Evolutionary conservation across 805 yeast genomes (phyloP), one percentile per base, ranked within the genome.

Genomic region (Candida broadrunensis): DNA sequence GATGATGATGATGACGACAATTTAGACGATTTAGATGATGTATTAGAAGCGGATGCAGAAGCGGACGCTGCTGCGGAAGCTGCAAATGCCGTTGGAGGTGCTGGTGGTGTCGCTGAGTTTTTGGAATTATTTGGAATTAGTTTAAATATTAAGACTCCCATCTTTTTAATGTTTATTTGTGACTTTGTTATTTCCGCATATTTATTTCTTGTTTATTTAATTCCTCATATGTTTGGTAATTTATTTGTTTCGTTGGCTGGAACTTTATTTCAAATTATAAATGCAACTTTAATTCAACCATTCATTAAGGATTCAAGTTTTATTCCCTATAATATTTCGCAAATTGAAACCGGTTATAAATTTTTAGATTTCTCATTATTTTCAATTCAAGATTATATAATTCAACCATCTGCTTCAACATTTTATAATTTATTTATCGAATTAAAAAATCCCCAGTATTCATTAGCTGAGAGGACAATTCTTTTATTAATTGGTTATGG

Each of bases 201-300:
- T 42, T 51, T 77, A 29, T 58, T 71, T 23, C 33, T 66, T 12
- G 60, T 75, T 0, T 79, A 77, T 48, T 58, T 73, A 14, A 44
- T 76, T 2, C 83, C 85, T 9, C 71, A 76, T 5, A 49, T 70
- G 33, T 34, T 74, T 3, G 84, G 83, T 8, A 52, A 55, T 36
- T 37, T 50, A 12, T 42, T 43, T 46, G 40, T 37, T 26, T 6
- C 52, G 5, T 8, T 41, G n/a, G 42, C 37, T 39, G 61, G 63
- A 18, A 24, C 29, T 12, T 11, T 33, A 13, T 11, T 42, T 4
- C 35, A 33, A 17, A n/a, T 45, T 7, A 33, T 35, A 12, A 36
- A 24, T 26, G 12, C 34, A 2, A 23, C 33, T 4, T 9, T 46
- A 11, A 16, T 38, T 2, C 35, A 35, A 11, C 17, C 13, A 17